A percentile compares a stretch with the other conserved stretches of the same genome.
Evolutionary conservation across 192 early-diverging fungal species (phyloP).

Genomic region (Linnemannia hyalina): DNA sequence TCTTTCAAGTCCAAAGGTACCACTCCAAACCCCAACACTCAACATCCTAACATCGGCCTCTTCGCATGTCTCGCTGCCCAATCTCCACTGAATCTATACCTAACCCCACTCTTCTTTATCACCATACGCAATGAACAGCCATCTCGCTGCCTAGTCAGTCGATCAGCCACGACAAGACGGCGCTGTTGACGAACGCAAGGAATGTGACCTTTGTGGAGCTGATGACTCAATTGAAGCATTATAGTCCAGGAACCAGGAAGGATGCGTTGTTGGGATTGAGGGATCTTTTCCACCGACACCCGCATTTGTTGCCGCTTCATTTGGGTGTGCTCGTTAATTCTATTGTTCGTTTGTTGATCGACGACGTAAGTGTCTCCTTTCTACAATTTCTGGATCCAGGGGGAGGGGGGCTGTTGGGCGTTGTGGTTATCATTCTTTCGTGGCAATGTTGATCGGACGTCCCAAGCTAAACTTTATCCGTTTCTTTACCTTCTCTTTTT

Average conservation of each 20-base stretch:
- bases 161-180: constrained; percentile 81
- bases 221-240: constrained; percentile 81
- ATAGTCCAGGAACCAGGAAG: constrained; percentile 72
- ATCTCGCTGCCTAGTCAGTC: constrained; percentile 87
- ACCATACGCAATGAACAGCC: constrained; percentile 51
- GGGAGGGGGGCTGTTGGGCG: too few species aligned
- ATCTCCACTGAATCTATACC: background rate
- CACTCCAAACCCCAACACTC: background rate
- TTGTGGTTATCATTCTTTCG: too few species aligned
- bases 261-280: constrained; percentile 64
- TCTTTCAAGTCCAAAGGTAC: constrained; percentile 84
- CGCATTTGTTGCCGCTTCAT: constrained; percentile 58
- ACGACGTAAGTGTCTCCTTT: constrained; percentile 58
- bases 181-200: constrained; percentile 77
- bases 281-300: constrained; percentile 63
- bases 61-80: background rate
- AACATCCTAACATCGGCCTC: too few species aligned
- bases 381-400: too few species aligned
- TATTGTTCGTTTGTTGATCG: constrained; percentile 61
- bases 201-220: constrained; percentile 85
- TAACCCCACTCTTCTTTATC: too few species aligned
- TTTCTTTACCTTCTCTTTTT: background rate
- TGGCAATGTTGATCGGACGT: background rate
- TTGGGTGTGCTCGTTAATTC: constrained; percentile 62
- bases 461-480: background rate